Conservation (phyloP, 2,329 filamentous ascomycete species). For the Neobulgaria alba region DNA sequence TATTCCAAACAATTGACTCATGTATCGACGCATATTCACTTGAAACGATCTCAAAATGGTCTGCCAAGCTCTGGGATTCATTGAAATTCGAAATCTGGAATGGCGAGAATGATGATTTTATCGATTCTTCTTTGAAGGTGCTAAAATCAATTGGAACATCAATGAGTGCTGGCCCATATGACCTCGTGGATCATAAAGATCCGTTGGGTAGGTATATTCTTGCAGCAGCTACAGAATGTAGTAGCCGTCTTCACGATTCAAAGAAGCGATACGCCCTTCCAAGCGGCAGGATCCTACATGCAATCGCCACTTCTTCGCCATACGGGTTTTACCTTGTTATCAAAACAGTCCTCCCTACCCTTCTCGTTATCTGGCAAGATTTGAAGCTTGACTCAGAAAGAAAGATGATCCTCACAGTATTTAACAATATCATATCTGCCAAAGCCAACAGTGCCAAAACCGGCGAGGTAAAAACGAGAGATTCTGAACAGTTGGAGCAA, state of each 20-base stretch:
- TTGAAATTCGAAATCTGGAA: constrained; percentile 30
- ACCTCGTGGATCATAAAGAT: constrained; percentile 1
- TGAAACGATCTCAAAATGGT: constrained; percentile 12
- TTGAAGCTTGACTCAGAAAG: constrained; percentile 16
- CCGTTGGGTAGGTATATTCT: constrained; percentile 4
- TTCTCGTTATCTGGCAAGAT: constrained; percentile 17
- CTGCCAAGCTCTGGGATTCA: constrained; percentile 25
- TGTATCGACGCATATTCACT: constrained; percentile 17
- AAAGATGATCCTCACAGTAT: constrained; percentile 19
- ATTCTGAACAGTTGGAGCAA: background rate
- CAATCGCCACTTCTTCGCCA: constrained; percentile 16
- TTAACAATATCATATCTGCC: constrained; percentile 24
- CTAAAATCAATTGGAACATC: constrained; percentile 15
- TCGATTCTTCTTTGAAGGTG: constrained; percentile 19
- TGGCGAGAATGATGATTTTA: constrained; percentile 25
- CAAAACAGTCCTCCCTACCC: constrained; percentile 15
- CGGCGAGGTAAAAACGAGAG: background rate
- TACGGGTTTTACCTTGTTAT: constrained; percentile 16
- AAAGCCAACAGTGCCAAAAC: constrained; percentile 9
- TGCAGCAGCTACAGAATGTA: constrained; percentile 14
- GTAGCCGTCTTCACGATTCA: constrained; percentile 30
- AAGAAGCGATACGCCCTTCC: constrained; percentile 30
- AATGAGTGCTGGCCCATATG: background rate
- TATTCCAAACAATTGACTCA: constrained; percentile 16
- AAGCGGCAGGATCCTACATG: constrained; percentile 16